A percentile compares a stretch with the other conserved stretches of the same genome.
phyloP scores from a whole-genome alignment of 352 stramenopile genomes.

The Aphanomyces astaci region DNA sequence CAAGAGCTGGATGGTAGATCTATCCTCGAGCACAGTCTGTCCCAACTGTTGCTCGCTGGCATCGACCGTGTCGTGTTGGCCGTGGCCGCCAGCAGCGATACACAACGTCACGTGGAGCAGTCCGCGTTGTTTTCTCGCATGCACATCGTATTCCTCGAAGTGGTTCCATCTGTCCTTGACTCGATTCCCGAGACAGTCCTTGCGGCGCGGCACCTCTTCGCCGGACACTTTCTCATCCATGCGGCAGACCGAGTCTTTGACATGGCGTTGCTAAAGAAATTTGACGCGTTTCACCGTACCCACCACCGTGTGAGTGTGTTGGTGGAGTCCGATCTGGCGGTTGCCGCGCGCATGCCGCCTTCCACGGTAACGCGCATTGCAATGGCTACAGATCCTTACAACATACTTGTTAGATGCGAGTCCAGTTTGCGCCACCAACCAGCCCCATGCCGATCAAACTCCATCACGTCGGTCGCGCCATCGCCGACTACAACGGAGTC shows the following conservation, averaged over 20 bases:
- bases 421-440: not conserved
- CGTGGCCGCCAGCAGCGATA: constrained; percentile 50
- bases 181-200: constrained; percentile 37
- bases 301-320: constrained; percentile 61
- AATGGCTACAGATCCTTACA: not conserved
- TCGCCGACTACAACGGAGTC: constrained; percentile 11
- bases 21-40: constrained; percentile 72
- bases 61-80: constrained; percentile 74
- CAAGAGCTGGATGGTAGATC: constrained; percentile 50
- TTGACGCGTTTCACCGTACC: constrained; percentile 51
- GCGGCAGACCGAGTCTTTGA: constrained; percentile 82
- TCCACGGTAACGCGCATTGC: not conserved
- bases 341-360: not conserved
- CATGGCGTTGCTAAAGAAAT: constrained; percentile 55
- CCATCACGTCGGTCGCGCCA: not conserved
- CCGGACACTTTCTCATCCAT: constrained; percentile 77
- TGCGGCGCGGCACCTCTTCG: constrained; percentile 69
- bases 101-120: constrained; percentile 54
- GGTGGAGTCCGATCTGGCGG: constrained; percentile 49
- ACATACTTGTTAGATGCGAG: not conserved
- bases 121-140: constrained; percentile 67
- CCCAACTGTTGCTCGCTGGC: constrained; percentile 62
- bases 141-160: constrained; percentile 78
- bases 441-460: not conserved
- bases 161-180: constrained; percentile 63